A percentile compares a stretch with the other conserved stretches of the same genome.
Evolutionary conservation across 73 alveolate genomes (phyloP).

Genomic region (Paramecium bursaria): DNA sequence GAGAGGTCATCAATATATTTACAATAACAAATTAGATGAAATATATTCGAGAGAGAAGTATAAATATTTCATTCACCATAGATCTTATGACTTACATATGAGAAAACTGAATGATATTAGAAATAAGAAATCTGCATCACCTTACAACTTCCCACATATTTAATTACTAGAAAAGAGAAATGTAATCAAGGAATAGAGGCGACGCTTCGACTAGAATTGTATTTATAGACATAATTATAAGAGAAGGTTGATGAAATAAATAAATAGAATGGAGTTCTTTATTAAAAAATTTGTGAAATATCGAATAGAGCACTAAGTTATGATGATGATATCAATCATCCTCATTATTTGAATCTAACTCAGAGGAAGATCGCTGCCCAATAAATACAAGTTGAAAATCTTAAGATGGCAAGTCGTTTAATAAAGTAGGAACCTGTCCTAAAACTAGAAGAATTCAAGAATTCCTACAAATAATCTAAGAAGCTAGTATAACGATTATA

Average conservation of each 20-base stretch:
- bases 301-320: constrained; percentile 25
- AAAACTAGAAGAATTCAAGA: constrained; percentile 19
- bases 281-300: constrained; percentile 41
- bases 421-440: constrained; percentile 59
- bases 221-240: background rate
- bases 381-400: constrained; percentile 16
- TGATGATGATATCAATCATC: constrained; percentile 36
- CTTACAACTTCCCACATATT: background rate
- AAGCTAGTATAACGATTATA: background rate
- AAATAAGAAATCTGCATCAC: constrained; percentile 8
- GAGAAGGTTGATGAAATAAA: background rate
- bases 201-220: constrained; percentile 41
- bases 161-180: constrained; percentile 47
- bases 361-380: constrained; percentile 16
- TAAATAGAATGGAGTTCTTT: background rate
- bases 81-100: constrained; percentile 48
- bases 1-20: constrained; percentile 55
- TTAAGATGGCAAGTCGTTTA: constrained; percentile 17
- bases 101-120: constrained; percentile 19
- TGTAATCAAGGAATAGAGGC: background rate
- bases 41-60: constrained; percentile 54
- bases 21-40: constrained; percentile 51
- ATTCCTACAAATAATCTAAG: constrained; percentile 4
- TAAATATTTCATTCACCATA: background rate
- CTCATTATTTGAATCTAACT: constrained; percentile 41